Base-by-base conservation (phyloP, 176 grass and related monocot species). In the Puccinellia tenuiflora region DNA sequence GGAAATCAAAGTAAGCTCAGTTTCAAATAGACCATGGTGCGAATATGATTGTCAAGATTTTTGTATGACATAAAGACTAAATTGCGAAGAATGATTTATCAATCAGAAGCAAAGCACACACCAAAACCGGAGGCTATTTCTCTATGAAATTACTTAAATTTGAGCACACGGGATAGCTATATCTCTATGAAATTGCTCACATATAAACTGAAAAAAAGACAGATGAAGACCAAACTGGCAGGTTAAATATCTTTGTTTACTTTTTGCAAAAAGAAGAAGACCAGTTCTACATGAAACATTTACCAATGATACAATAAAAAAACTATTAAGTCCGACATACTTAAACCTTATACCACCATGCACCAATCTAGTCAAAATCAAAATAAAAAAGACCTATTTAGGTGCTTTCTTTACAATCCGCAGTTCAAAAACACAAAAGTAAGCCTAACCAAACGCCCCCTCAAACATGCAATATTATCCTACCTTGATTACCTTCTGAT, bases 401-500 rank as follows among this genome's bases (percentile, higher is more conserved):
- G 35, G 35, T 38, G 4, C 35, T 38, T 38, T 38, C 6, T 38
- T 38, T 38, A 6, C 35, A 38, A 38, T 0, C 4, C 35, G 6
- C 4, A 38, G 35, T 38, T 5, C 5, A 38, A 38, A 5, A 38
- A 6, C 3, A 38, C 0, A 38, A 38, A 38, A 38, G 35, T 38
- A 38, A 38, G 35, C 35, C 2, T 38, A 38, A 4, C 5, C 35
- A 38, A 38, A 6, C 35, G 6, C 5, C 3, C 35, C 3, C 66
- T 25, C 7, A 43, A 68, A 69, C 39, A 68, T 42, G 5, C 67
- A 70, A 70, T 70, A 71, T 71, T 26, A 13, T 39, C 11, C 20
- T 38, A 42, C 3, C 13, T 46, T 46, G 43, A 64, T 94, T 82
- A 94, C 95, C 86, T 85, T 82, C 88, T 75, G 46, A 94, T 90